These are phyloP conservation scores for Aspergillus flavus DNA, from an alignment of 2,329 filamentous ascomycete species.

Conservation along the genomic window DNA sequence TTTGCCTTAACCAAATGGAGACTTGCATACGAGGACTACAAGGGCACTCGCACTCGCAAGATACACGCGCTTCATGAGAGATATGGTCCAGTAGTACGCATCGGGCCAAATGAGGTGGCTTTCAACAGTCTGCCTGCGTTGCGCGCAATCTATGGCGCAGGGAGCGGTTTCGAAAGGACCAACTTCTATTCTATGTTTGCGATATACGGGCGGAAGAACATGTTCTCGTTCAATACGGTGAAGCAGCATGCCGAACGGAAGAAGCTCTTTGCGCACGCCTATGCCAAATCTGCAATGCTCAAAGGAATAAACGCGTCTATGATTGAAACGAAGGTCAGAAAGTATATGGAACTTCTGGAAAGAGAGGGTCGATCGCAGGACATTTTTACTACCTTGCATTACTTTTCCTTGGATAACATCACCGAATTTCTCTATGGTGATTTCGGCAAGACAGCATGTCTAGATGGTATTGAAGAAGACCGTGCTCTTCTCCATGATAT, in stretches of 20 bases:
- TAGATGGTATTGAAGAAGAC: slow-evolving; percentile 43
- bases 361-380: slow-evolving; percentile 39
- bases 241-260: slow-evolving; percentile 54
- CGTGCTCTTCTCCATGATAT: slow-evolving; percentile 52
- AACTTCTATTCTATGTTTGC: slow-evolving; percentile 60
- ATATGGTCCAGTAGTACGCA: slow-evolving; percentile 53
- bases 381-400: slow-evolving; percentile 55
- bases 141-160: slow-evolving; percentile 58
- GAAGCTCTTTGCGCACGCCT: slow-evolving; percentile 56
- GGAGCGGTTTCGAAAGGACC: slow-evolving; percentile 54
- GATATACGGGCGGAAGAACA: slow-evolving; percentile 53
- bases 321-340: slow-evolving; percentile 44
- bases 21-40: slow-evolving; percentile 49
- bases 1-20: slow-evolving; percentile 51
- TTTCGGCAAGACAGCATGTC: slow-evolving; percentile 48
- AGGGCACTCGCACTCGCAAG: slow-evolving; percentile 45
- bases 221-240: slow-evolving; percentile 54
- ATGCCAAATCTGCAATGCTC: slow-evolving; percentile 54
- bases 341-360: slow-evolving; percentile 48
- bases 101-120: slow-evolving; percentile 51
- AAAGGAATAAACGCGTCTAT: slow-evolving; percentile 33
- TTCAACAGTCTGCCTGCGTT: slow-evolving; percentile 50
- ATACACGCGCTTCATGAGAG: slow-evolving; percentile 48
- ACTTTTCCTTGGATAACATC: slow-evolving; percentile 57
- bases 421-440: slow-evolving; percentile 56